Percentiles rank a stretch among this genome's conserved stretches.
Conservation (phyloP, 768 basidiomycete genomes). For the Lepiota brunneoincarnata region DNA sequence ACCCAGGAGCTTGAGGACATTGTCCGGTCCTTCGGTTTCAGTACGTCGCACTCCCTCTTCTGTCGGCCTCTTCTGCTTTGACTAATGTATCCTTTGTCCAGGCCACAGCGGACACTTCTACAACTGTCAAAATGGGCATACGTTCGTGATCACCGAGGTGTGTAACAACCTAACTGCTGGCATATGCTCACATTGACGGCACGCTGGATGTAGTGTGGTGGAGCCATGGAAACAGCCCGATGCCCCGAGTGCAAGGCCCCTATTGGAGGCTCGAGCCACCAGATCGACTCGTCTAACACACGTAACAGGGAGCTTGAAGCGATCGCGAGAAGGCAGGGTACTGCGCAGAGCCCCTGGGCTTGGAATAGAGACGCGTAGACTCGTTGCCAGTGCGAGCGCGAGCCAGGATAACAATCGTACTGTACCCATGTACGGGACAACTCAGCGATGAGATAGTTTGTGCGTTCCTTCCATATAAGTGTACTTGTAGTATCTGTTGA, state of each 20-base stretch:
- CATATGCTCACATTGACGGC: neutral
- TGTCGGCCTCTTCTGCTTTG: neutral
- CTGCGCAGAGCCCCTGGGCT: neutral
- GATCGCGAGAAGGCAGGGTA: conserved; percentile 26
- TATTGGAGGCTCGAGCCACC: conserved; percentile 50
- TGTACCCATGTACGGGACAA: too few relatives aligned
- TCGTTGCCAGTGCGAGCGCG: too few relatives aligned
- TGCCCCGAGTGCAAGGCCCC: conserved; percentile 59
- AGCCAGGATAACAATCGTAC: too few relatives aligned
- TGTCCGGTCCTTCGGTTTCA: neutral
- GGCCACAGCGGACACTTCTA: conserved; percentile 42
- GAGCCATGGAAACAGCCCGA: conserved; percentile 40
- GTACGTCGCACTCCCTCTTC: neutral
- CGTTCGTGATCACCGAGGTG: conserved; percentile 58
- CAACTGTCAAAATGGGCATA: conserved; percentile 58
- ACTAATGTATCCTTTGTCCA: neutral
- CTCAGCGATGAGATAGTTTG: too few relatives aligned
- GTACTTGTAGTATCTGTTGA: too few relatives aligned
- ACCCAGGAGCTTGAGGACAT: conserved; percentile 5
- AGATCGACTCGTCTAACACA: conserved; percentile 39
- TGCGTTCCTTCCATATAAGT: too few relatives aligned
- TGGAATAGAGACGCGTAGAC: conserved; percentile 1
- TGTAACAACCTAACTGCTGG: conserved; percentile 4
- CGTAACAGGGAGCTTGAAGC: conserved; percentile 45
- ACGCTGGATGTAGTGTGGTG: conserved; percentile 52